A percentile compares a stretch with the other conserved stretches of the same genome.
Evolutionary conservation across 2,329 filamentous ascomycete species (phyloP).

Genomic region (Sporothrix curviconia): DNA sequence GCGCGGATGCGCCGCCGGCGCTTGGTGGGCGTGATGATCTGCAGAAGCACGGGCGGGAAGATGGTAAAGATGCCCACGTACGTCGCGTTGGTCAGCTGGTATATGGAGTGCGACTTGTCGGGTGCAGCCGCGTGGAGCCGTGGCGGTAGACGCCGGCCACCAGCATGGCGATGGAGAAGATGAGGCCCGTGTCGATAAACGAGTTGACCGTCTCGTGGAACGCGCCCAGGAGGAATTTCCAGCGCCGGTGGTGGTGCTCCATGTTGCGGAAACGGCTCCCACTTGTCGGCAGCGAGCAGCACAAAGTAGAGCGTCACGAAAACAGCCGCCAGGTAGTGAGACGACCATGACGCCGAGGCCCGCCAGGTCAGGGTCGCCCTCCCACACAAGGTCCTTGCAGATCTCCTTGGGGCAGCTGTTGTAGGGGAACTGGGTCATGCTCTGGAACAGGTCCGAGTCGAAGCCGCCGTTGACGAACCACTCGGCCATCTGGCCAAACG

Average conservation of each 20-base stretch:
- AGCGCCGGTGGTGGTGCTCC: not conserved
- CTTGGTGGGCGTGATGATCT: conserved; percentile 14
- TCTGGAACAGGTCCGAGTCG: not conserved
- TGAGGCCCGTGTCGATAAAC: conserved; percentile 19
- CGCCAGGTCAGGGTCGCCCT: conserved; percentile 20
- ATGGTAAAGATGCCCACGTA: conserved; percentile 21
- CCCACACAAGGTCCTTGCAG: conserved; percentile 18
- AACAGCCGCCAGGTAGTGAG: conserved; percentile 18
- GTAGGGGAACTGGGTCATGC: conserved; percentile 3
- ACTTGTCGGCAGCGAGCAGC: conserved; percentile 14
- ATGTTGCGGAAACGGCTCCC: not conserved
- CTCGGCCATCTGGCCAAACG: conserved; percentile 1
- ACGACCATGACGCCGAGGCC: conserved; percentile 21
- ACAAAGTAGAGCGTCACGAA: conserved; percentile 17
- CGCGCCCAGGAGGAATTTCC: not conserved
- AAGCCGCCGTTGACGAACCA: not conserved
- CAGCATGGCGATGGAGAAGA: conserved; percentile 20
- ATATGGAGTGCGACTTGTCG: conserved; percentile 20
- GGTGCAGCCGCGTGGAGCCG: conserved; percentile 10
- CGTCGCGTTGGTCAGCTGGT: conserved; percentile 20
- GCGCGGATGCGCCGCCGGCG: conserved; percentile 19
- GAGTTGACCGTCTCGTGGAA: conserved; percentile 18
- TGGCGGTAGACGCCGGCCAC: conserved; percentile 17
- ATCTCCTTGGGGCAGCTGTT: not conserved
- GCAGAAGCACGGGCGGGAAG: conserved; percentile 20